Percentiles rank a stretch among this genome's conserved stretches.
Conservation (phyloP, 2,329 filamentous ascomycete genomes). For the Mycogone perniciosa region DNA sequence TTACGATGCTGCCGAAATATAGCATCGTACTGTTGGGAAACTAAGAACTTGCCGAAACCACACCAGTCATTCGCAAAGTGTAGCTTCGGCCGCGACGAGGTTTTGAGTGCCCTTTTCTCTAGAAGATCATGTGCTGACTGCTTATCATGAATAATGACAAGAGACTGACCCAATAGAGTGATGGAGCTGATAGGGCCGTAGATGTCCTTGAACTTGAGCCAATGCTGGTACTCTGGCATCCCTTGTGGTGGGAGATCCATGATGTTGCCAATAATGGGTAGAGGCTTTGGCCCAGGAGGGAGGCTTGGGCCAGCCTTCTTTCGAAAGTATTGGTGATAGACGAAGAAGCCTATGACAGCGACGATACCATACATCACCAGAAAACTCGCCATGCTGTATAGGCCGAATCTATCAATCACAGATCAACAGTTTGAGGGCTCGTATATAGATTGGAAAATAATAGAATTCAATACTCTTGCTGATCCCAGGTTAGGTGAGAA, state of each 20-base stretch:
- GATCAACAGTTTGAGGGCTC: too few species aligned
- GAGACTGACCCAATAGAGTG: constrained; percentile 21
- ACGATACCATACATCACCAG: too few species aligned
- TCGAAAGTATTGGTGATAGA: background rate
- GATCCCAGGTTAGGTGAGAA: too few species aligned
- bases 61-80: background rate
- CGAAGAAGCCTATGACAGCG: background rate
- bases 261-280: too few species aligned
- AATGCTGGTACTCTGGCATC: too few species aligned
- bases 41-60: background rate
- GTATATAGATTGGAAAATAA: too few species aligned
- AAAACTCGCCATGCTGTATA: too few species aligned
- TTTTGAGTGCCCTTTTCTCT: constrained; percentile 24
- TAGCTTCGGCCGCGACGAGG: constrained; percentile 7
- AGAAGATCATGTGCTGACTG: constrained; percentile 29
- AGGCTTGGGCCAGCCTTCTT: background rate
- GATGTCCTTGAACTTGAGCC: constrained; percentile 3
- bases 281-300: constrained; percentile 21
- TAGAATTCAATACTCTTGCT: too few species aligned
- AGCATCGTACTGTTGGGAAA: background rate
- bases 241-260: too few species aligned
- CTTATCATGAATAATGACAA: constrained; percentile 33
- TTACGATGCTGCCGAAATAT: background rate
- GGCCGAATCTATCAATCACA: too few species aligned
- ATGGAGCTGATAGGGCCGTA: constrained; percentile 21